Conservation (phyloP, 352 stramenopile genomes). For the Nothophytophthora sp. region DNA sequence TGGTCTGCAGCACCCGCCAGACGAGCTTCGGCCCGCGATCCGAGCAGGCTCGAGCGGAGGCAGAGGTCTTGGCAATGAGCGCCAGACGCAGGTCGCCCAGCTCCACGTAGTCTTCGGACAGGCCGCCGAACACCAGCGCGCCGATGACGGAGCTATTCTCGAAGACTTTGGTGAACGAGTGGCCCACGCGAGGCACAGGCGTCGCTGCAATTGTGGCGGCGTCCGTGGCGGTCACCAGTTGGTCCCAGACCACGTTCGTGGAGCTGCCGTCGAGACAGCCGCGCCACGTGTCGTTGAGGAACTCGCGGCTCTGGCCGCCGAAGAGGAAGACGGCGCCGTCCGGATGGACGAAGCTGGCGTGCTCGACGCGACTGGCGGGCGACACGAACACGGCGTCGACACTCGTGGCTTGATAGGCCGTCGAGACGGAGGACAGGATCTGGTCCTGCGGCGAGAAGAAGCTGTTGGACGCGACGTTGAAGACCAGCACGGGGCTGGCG, state of each 20-base stretch:
- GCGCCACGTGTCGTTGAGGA: constrained; percentile 67
- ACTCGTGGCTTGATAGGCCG: constrained; percentile 14
- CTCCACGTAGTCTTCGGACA: constrained; percentile 50
- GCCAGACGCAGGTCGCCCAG: constrained; percentile 43
- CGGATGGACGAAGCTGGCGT: constrained; percentile 43
- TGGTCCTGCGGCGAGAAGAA: constrained; percentile 49
- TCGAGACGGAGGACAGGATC: constrained; percentile 44
- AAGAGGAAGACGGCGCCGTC: constrained; percentile 47
- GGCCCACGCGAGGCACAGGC: constrained; percentile 49
- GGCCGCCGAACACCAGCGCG: constrained; percentile 46
- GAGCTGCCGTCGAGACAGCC: constrained; percentile 47
- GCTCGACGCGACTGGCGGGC: constrained; percentile 55
- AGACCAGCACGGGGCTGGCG: constrained; percentile 56
- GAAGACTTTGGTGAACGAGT: constrained; percentile 60
- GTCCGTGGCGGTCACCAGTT: constrained; percentile 43
- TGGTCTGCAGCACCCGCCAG: constrained; percentile 36
- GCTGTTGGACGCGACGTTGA: constrained; percentile 33
- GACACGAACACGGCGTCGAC: constrained; percentile 60
- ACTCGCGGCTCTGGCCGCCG: constrained; percentile 54
- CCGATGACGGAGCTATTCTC: constrained; percentile 45
- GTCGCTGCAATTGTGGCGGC: constrained; percentile 21
- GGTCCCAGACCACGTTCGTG: constrained; percentile 45
- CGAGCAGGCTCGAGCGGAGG: constrained; percentile 8
- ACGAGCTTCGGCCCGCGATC: constrained; percentile 32
- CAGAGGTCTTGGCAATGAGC: constrained; percentile 36